Evolutionary conservation across 768 basidiomycete genomes (phyloP), one percentile per base, ranked within the genome.

Genomic region (Lactifluus rugatus): DNA sequence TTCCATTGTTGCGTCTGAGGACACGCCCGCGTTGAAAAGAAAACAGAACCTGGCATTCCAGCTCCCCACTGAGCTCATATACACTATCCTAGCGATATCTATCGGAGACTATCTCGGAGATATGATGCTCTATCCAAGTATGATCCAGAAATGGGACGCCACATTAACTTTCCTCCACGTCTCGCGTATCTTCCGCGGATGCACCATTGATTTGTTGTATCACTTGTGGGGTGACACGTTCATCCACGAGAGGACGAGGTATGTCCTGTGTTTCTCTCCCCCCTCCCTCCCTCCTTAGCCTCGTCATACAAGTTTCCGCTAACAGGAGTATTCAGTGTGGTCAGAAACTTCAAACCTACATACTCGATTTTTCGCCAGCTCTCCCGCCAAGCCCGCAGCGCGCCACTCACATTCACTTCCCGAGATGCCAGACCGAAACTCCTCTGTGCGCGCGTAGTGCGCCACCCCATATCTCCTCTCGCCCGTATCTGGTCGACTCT

Each of bases 221-320:
- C 42, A 63, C 23, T 52, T 63, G 0, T 63, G 62, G 62, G 62
- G 62, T 4, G 62, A 63, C 19, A 62, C 62, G 2, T 63, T 63
- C 44, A 63, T 63, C 31, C 53, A 47, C 21, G 54, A 62, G 31
- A 50, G 31, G 42, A 60, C 58, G 28, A 49, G 50, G 61, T 56
- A 50, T n/a, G 56, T 8, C 28, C 28, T 32, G 5, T 26, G 10
- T 31, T 7, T 10, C 2, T 21, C 41, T 14, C 14, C 39, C 13
- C 11, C 23, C 21, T 8, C 2, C 42, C 19, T 9, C 10, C 10
- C 7, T 17, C 13, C 36, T n/a, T n/a, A 16, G 36, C 42, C 10
- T 5, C 17, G 32, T 25, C 8, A 5, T 14, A 28, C 16, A 13
- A n/a, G n/a, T n/a, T n/a, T n/a, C 28, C 25, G 14, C 58, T 55